phyloP scores from a whole-genome alignment of 1,284 basidiomycete species.

The Macrocystidia cucumis region DNA sequence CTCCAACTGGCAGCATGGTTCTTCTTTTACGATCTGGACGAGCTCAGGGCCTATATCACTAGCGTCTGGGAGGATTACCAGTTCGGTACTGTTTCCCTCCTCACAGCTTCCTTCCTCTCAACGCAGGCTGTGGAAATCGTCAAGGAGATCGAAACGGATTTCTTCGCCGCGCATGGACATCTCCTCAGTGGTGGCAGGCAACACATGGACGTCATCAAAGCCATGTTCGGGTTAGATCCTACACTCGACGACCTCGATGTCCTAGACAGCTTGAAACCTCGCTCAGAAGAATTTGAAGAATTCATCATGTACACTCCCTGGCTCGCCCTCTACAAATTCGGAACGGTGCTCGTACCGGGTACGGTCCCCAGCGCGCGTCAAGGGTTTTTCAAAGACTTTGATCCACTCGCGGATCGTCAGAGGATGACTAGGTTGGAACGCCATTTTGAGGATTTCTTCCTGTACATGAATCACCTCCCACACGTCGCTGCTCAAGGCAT shows the following conservation, averaged over 20 bases:
- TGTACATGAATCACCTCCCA: neutral
- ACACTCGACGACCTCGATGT: neutral
- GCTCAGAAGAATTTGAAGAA: neutral
- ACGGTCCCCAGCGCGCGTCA: neutral
- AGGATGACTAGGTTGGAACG: neutral
- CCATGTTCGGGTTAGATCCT: neutral
- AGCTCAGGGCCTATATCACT: slow-evolving; percentile 1
- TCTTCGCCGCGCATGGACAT: slow-evolving; percentile 4
- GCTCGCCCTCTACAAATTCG: slow-evolving; percentile 2
- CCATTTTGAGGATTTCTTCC: neutral
- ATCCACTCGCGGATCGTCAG: slow-evolving; percentile 1
- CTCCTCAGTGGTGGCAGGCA: slow-evolving; percentile 1
- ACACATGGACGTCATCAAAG: neutral
- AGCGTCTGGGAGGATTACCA: slow-evolving; percentile 4
- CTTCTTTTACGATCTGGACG: slow-evolving; percentile 6
- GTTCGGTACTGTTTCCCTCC: slow-evolving; percentile 1
- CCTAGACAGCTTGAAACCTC: neutral
- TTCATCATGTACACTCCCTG: slow-evolving; percentile 6
- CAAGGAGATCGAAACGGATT: slow-evolving; percentile 7
- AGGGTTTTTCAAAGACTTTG: slow-evolving; percentile 4
- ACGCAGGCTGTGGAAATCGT: slow-evolving; percentile 7
- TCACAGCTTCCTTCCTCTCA: slow-evolving; percentile 6
- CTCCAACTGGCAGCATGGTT: slow-evolving; percentile 6
- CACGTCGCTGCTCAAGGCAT: slow-evolving; percentile 4
- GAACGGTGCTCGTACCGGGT: neutral